phyloP scores from a whole-genome alignment of 2,329 filamentous ascomycete species.

The Emmonsia crescens region DNA sequence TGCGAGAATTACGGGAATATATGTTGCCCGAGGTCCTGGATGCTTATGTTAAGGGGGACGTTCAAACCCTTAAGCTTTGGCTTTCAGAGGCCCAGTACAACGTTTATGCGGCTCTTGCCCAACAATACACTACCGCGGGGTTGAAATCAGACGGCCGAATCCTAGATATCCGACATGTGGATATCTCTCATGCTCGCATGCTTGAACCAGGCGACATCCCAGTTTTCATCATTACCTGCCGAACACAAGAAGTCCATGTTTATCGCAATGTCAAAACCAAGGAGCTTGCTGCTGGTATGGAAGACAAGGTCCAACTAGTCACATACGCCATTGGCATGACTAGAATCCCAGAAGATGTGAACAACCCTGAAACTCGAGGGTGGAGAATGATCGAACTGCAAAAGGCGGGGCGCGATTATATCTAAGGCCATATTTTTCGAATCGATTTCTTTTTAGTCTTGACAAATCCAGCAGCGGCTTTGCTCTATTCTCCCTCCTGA shows the following conservation, averaged over 20 bases:
- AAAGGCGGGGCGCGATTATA: conserved; percentile 90
- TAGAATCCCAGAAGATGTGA: conserved; percentile 84
- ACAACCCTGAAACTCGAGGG: conserved; percentile 89
- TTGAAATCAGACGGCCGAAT: conserved; percentile 93
- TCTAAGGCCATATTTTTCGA: conserved; percentile 35
- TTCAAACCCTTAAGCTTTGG: conserved; percentile 85
- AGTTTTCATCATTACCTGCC: conserved; percentile 92
- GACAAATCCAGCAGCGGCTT: neutral
- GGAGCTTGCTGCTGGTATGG: conserved; percentile 89
- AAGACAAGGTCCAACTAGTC: conserved; percentile 95
- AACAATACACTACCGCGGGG: conserved; percentile 88
- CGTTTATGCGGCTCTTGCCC: conserved; percentile 91
- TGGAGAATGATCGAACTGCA: conserved; percentile 98
- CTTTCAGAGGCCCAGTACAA: conserved; percentile 92
- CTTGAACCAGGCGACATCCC: conserved; percentile 48
- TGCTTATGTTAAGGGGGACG: conserved; percentile 93
- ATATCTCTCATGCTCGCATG: conserved; percentile 46
- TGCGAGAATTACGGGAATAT: conserved; percentile 93
- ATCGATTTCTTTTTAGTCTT: neutral
- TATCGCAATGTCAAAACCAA: conserved; percentile 86
- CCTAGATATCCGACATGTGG: conserved; percentile 87
- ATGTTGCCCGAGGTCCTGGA: conserved; percentile 95
- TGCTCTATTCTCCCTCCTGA: neutral
- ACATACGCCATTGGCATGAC: conserved; percentile 98
- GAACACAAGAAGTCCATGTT: conserved; percentile 95